Evolutionary conservation across 495 filamentous ascomycete genomes (phyloP).

Genomic region (Aspergillus sclerotioniger): DNA sequence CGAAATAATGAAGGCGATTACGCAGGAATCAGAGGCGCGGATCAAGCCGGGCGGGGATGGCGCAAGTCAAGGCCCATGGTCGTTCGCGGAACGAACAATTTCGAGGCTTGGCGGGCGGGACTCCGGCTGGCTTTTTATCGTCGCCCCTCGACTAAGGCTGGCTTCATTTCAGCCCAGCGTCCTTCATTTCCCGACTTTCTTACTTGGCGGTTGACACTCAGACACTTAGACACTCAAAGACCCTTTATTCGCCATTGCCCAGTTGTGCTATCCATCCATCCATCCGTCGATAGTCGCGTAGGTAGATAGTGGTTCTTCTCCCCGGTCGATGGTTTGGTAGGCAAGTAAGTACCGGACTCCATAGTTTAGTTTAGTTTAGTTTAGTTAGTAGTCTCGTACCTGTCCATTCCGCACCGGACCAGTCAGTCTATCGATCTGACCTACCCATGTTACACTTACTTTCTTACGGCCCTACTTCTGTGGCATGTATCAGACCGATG

Average conservation of each 20-base stretch:
- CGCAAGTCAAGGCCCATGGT: constrained; percentile 18
- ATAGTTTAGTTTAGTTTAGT: too few relatives aligned
- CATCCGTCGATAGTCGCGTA: not conserved
- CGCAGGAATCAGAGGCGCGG: constrained; percentile 9
- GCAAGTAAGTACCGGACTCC: too few relatives aligned
- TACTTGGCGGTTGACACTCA: too few relatives aligned
- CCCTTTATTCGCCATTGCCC: too few relatives aligned
- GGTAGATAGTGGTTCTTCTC: not conserved
- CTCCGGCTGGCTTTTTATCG: not conserved
- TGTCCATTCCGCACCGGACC: constrained; percentile 1
- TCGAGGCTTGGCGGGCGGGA: constrained; percentile 18
- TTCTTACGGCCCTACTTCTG: not conserved
- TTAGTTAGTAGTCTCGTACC: not conserved
- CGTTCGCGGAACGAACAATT: constrained; percentile 17
- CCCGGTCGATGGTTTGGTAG: too few relatives aligned
- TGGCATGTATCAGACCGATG: not conserved
- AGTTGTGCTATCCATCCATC: too few relatives aligned
- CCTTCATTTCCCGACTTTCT: too few relatives aligned
- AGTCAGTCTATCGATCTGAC: not conserved
- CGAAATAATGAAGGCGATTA: not conserved
- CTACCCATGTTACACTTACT: not conserved
- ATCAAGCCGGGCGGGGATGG: constrained; percentile 19
- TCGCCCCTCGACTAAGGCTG: not conserved
- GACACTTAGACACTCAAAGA: too few relatives aligned
- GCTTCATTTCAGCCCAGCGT: too few relatives aligned